phyloP scores from a whole-genome alignment of 192 early-diverging fungal species.

The Kickxella alabastrina region DNA sequence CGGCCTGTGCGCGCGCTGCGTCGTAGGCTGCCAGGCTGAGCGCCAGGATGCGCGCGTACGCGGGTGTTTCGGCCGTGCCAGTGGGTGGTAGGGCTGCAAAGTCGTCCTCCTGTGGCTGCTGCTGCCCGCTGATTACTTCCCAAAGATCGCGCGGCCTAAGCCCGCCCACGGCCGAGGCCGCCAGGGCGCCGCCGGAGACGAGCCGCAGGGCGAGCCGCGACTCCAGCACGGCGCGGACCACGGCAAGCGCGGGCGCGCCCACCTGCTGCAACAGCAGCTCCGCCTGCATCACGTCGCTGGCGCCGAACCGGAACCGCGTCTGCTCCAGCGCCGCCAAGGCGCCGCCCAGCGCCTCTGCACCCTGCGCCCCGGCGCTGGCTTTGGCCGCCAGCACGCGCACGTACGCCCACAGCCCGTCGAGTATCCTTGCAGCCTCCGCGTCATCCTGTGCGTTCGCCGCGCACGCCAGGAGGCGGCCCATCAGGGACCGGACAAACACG shows the following conservation, averaged over 20 bases:
- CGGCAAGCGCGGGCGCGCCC: slow-evolving; percentile 26
- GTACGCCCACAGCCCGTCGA: slow-evolving; percentile 29
- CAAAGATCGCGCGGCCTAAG: slow-evolving; percentile 34
- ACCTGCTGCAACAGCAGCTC: slow-evolving; percentile 13
- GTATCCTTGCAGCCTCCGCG: slow-evolving; percentile 9
- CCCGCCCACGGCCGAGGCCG: slow-evolving; percentile 4
- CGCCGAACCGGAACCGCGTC: slow-evolving; percentile 24
- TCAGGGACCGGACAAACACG: slow-evolving; percentile 34
- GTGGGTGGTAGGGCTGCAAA: too few species aligned
- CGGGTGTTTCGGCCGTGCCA: neutral
- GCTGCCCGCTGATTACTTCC: slow-evolving; percentile 29
- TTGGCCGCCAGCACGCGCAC: slow-evolving; percentile 18
- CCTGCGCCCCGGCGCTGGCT: neutral
- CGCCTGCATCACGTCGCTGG: slow-evolving; percentile 17
- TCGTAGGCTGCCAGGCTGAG: slow-evolving; percentile 25
- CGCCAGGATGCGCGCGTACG: slow-evolving; percentile 27
- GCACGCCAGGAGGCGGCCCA: slow-evolving; percentile 25
- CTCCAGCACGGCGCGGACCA: slow-evolving; percentile 46
- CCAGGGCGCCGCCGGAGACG: slow-evolving; percentile 16
- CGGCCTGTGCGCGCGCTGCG: slow-evolving; percentile 8
- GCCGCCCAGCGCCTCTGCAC: slow-evolving; percentile 29
- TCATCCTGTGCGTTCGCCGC: too few species aligned
- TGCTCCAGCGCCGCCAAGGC: slow-evolving; percentile 29
- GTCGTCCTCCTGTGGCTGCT: neutral
- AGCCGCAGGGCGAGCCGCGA: slow-evolving; percentile 33